Evolutionary conservation across 78 protist species (phyloP).

Genomic region (Fonticula alba): DNA sequence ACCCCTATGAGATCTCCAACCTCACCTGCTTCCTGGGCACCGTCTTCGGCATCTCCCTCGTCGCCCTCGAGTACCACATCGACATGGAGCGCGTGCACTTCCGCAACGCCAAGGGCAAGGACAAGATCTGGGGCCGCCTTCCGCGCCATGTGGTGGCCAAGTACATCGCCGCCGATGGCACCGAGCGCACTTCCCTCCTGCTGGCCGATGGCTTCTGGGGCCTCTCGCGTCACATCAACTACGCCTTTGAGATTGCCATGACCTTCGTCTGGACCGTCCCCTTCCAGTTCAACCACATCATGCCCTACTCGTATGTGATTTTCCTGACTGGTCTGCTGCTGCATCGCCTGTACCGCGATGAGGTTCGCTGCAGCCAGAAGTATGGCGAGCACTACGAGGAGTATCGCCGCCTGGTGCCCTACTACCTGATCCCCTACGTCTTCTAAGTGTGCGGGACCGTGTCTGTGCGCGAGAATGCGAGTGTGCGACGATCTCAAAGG

Average conservation of each 20-base stretch:
- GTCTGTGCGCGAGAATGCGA: too few relatives aligned
- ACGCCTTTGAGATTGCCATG: constrained; percentile 17
- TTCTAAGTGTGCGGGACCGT: too few relatives aligned
- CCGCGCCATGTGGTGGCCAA: neutral
- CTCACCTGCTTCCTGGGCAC: too few relatives aligned
- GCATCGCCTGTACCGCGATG: constrained; percentile 36
- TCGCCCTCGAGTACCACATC: neutral
- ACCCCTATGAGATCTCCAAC: too few relatives aligned
- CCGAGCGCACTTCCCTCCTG: neutral
- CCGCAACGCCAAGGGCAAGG: neutral
- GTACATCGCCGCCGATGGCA: neutral
- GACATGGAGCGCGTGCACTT: neutral
- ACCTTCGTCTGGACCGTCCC: constrained; percentile 4
- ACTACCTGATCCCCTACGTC: constrained; percentile 19
- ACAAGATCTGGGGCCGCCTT: neutral
- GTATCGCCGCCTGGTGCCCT: constrained; percentile 18
- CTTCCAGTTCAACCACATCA: neutral
- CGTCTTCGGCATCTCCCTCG: neutral
- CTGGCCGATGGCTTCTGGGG: constrained; percentile 44
- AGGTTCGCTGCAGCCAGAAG: constrained; percentile 12
- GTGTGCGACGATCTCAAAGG: too few relatives aligned
- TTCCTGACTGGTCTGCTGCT: constrained; percentile 28
- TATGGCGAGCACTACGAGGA: constrained; percentile 20
- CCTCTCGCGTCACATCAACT: constrained; percentile 26
- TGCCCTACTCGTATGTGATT: constrained; percentile 27